Percentiles rank a stretch among this genome's conserved stretches.
Evolutionary conservation across 139 green algal species (phyloP).

Genomic region (Coelastrella sp.): DNA sequence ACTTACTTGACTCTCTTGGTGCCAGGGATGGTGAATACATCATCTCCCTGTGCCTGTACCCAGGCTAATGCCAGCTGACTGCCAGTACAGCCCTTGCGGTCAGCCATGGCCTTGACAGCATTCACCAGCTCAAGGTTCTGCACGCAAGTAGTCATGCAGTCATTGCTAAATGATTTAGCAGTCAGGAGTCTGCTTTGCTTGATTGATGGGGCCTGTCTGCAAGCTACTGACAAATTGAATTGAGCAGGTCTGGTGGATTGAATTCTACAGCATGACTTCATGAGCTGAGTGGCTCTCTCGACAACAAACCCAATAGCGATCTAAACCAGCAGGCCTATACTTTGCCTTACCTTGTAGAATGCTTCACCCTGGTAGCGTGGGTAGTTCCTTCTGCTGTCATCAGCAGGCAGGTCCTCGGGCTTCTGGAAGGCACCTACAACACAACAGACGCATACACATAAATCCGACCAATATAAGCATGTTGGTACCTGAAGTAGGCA

Average conservation of each 20-base stretch:
- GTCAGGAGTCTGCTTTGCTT: no score
- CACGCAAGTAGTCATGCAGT: neutral
- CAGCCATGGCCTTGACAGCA: constrained; percentile 66
- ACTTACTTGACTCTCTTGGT: constrained; percentile 56
- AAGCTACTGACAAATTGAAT: no score
- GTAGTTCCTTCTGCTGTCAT: constrained; percentile 43
- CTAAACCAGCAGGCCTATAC: neutral
- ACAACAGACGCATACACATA: neutral
- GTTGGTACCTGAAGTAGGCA: no score
- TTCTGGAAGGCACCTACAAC: constrained; percentile 46
- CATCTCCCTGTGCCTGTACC: constrained; percentile 75
- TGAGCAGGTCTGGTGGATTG: no score
- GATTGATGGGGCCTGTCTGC: no score
- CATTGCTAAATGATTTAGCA: no score
- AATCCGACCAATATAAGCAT: no score
- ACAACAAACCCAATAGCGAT: no score
- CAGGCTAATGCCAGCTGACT: constrained; percentile 87
- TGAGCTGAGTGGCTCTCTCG: no score
- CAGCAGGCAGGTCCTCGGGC: constrained; percentile 36
- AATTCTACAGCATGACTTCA: no score
- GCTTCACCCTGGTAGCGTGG: constrained; percentile 37
- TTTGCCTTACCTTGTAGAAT: constrained; percentile 15
- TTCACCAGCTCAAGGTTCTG: constrained; percentile 82
- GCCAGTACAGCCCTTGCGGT: constrained; percentile 72
- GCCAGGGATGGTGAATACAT: constrained; percentile 84